These are phyloP conservation scores for Dendrobium huoshanense DNA, from an alignment of 106 monocot species.

Conservation along the genomic window DNA sequence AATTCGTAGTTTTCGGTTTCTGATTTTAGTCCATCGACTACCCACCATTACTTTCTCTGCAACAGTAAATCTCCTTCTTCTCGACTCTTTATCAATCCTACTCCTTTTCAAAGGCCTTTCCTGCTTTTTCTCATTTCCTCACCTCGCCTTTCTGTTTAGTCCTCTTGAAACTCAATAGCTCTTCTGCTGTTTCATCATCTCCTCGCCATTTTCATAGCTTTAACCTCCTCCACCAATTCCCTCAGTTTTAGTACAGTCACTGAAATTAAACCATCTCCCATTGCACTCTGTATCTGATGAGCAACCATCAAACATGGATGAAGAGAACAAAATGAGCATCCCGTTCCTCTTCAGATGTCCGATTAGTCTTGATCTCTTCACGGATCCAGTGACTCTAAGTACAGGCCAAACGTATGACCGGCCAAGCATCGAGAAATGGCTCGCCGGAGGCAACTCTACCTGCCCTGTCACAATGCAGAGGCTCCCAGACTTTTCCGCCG, in stretches of 20 bases:
- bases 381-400: conserved; percentile 82
- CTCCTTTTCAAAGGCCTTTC: not conserved
- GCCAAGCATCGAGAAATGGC: conserved; percentile 73
- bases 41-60: not conserved
- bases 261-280: not conserved
- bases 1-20: too few relatives aligned
- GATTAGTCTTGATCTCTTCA: conserved; percentile 43
- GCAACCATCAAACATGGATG: not conserved
- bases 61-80: not conserved
- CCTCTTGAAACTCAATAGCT: not conserved
- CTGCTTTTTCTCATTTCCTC: not conserved
- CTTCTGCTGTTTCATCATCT: not conserved
- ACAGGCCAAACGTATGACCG: conserved; percentile 97
- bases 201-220: not conserved
- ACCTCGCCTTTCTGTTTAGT: too few relatives aligned
- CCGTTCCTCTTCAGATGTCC: conserved; percentile 81
- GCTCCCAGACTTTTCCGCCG: conserved; percentile 28
- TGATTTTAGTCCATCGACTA: not conserved
- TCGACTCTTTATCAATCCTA: not conserved
- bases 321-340: conserved; percentile 41
- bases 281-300: not conserved
- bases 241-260: not conserved
- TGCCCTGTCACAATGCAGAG: conserved; percentile 97
- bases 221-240: not conserved
- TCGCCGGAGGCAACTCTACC: conserved; percentile 66